phyloP scores from a whole-genome alignment of 371 early-diverging fungal species.

The Mortierella sp. region DNA sequence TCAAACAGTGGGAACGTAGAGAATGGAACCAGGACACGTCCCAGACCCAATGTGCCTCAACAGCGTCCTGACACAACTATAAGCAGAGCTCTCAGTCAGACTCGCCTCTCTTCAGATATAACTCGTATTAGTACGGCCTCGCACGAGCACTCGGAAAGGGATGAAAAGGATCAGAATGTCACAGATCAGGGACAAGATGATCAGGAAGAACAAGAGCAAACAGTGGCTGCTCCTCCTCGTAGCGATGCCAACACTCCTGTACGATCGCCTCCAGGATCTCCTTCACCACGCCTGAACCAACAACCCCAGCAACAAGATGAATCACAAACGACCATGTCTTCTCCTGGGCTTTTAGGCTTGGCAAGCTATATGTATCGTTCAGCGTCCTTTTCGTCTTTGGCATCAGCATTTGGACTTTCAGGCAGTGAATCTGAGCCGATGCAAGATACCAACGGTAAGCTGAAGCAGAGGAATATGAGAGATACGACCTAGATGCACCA shows the following conservation, averaged over 20 bases:
- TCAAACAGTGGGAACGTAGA: conserved; percentile 10
- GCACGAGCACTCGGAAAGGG: conserved; percentile 9
- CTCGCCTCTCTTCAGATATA: conserved; percentile 36
- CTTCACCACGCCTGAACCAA: conserved; percentile 15
- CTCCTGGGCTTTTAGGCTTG: conserved; percentile 44
- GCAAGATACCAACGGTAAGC: conserved; percentile 11
- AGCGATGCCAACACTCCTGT: conserved; percentile 10
- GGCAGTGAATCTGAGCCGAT: conserved; percentile 26
- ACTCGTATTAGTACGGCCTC: conserved; percentile 33
- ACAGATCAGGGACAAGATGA: conserved; percentile 23
- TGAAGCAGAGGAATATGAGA: background rate
- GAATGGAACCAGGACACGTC: conserved; percentile 7
- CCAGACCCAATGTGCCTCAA: conserved; percentile 17
- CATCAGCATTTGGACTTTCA: conserved; percentile 49
- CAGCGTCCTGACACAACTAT: conserved; percentile 21
- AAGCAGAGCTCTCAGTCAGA: conserved; percentile 23
- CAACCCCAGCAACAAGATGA: conserved; percentile 14
- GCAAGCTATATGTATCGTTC: conserved; percentile 49
- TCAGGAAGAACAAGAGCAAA: conserved; percentile 43
- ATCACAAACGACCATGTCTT: conserved; percentile 14
- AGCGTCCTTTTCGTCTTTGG: conserved; percentile 47
- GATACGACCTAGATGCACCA: too few relatives aligned
- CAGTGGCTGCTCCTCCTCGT: conserved; percentile 15
- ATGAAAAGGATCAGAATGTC: background rate
- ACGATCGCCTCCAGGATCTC: conserved; percentile 7